A percentile compares a stretch with the other conserved stretches of the same genome.
phyloP scores from a whole-genome alignment of 164 flowering plant species.

The Liriodendron chinense region DNA sequence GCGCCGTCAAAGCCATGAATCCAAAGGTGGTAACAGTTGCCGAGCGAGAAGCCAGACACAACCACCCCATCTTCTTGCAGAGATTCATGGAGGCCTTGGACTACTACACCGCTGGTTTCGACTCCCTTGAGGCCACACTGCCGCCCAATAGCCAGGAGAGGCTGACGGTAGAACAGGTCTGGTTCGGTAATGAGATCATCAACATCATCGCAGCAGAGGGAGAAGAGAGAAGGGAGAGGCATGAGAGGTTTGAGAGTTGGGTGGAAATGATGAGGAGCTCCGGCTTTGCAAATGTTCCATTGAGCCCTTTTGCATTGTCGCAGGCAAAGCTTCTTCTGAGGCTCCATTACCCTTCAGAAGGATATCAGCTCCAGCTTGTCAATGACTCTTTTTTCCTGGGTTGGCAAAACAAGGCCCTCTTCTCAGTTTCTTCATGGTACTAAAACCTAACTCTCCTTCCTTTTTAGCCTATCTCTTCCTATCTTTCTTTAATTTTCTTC shows the following conservation, averaged over 20 bases:
- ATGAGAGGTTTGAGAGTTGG: conserved; percentile 74
- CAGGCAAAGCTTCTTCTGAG: conserved; percentile 87
- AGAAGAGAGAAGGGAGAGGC: conserved; percentile 51
- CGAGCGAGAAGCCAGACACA: conserved; percentile 73
- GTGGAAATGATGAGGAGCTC: conserved; percentile 52
- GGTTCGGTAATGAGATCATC: conserved; percentile 77
- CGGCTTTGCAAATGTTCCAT: conserved; percentile 54
- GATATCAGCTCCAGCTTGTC: conserved; percentile 64
- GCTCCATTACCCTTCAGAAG: conserved; percentile 91
- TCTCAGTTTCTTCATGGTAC: conserved; percentile 93
- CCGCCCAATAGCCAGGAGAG: conserved; percentile 80
- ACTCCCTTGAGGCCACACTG: conserved; percentile 82
- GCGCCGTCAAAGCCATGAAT: conserved; percentile 55
- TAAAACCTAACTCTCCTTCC: conserved; percentile 6
- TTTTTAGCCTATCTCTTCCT: not conserved
- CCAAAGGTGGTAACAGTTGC: conserved; percentile 79
- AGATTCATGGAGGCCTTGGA: conserved; percentile 73
- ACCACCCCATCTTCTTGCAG: conserved; percentile 51
- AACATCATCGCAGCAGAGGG: conserved; percentile 62
- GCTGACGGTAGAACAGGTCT: conserved; percentile 59
- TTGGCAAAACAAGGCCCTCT: conserved; percentile 81
- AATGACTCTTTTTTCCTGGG: conserved; percentile 61
- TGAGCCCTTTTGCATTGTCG: conserved; percentile 74
- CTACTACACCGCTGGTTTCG: conserved; percentile 71
- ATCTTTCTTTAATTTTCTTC: not conserved